Conservation (phyloP, 2,329 filamentous ascomycete genomes). For the Ceratocystis colombiana region DNA sequence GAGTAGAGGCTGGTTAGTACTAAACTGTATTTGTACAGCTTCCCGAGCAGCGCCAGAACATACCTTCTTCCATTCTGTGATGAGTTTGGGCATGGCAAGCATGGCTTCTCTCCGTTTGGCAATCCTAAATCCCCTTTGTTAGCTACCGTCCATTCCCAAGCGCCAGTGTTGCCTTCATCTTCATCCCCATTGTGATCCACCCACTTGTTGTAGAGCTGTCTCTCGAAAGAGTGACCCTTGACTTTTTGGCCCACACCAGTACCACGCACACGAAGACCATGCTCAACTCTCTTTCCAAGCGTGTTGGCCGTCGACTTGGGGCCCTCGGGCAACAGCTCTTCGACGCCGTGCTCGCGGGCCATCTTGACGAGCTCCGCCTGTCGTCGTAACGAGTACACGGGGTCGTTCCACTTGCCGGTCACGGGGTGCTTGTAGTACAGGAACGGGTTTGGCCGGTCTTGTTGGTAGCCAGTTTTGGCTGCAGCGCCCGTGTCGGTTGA, state of each 20-base stretch:
- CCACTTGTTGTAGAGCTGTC: slow-evolving; percentile 65
- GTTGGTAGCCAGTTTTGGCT: slow-evolving; percentile 42
- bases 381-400: slow-evolving; percentile 69
- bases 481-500: slow-evolving; percentile 29
- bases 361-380: slow-evolving; percentile 89
- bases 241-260: slow-evolving; percentile 86
- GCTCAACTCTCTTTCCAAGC: slow-evolving; percentile 62
- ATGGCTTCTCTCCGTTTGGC: slow-evolving; percentile 85
- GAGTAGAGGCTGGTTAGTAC: slow-evolving; percentile 12
- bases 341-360: slow-evolving; percentile 65
- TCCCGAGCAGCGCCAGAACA: slow-evolving; percentile 30
- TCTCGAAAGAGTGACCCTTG: slow-evolving; percentile 91
- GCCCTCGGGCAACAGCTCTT: slow-evolving; percentile 67
- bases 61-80: slow-evolving; percentile 89
- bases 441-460: slow-evolving; percentile 66
- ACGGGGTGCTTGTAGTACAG: slow-evolving; percentile 63
- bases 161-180: neutral
- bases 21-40: neutral
- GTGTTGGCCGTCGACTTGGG: slow-evolving; percentile 64
- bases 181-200: slow-evolving; percentile 30
- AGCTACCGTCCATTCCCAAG: neutral
- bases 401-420: slow-evolving; percentile 75
- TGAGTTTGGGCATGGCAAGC: slow-evolving; percentile 86
- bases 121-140: slow-evolving; percentile 45
- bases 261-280: slow-evolving; percentile 76